phyloP scores from a whole-genome alignment of 2,329 filamentous ascomycete genomes.

The Penicillium sp. region DNA sequence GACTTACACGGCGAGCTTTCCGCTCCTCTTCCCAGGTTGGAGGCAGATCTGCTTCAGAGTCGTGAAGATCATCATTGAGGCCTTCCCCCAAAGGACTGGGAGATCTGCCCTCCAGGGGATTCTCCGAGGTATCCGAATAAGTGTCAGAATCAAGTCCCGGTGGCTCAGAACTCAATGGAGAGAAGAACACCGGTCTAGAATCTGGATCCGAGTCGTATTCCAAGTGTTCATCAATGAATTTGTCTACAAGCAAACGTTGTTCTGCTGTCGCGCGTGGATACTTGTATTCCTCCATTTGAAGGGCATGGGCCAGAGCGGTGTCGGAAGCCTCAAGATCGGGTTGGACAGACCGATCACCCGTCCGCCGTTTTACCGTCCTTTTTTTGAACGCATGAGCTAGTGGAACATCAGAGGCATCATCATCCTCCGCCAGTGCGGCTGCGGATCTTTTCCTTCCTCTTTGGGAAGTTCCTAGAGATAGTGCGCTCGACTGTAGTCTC shows the following conservation, averaged over 20 bases:
- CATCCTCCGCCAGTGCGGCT: conserved; percentile 33
- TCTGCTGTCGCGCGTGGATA: conserved; percentile 37
- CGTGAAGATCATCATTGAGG: neutral
- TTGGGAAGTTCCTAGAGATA: conserved; percentile 39
- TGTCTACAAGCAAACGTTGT: conserved; percentile 26
- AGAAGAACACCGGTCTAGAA: neutral
- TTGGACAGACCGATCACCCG: conserved; percentile 40
- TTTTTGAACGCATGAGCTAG: conserved; percentile 57
- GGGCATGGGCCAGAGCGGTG: conserved; percentile 54
- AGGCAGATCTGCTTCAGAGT: conserved; percentile 7
- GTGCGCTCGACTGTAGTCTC: conserved; percentile 50
- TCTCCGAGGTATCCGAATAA: conserved; percentile 17
- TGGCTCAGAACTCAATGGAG: neutral
- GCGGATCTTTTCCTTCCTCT: conserved; percentile 46
- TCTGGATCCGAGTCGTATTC: conserved; percentile 13
- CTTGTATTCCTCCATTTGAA: conserved; percentile 58
- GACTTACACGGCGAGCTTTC: conserved; percentile 23
- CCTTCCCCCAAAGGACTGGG: neutral
- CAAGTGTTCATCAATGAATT: conserved; percentile 6
- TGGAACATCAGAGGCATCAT: conserved; percentile 47
- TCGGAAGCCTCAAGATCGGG: conserved; percentile 39
- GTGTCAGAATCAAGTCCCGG: neutral
- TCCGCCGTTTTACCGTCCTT: conserved; percentile 45
- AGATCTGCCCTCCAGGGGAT: conserved; percentile 12
- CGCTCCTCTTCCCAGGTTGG: conserved; percentile 17